Percentiles rank a stretch among this genome's conserved stretches.
These are phyloP conservation scores for Botrytis cinerea DNA, from an alignment of 2,329 filamentous ascomycete genomes.

Conservation along the genomic window DNA sequence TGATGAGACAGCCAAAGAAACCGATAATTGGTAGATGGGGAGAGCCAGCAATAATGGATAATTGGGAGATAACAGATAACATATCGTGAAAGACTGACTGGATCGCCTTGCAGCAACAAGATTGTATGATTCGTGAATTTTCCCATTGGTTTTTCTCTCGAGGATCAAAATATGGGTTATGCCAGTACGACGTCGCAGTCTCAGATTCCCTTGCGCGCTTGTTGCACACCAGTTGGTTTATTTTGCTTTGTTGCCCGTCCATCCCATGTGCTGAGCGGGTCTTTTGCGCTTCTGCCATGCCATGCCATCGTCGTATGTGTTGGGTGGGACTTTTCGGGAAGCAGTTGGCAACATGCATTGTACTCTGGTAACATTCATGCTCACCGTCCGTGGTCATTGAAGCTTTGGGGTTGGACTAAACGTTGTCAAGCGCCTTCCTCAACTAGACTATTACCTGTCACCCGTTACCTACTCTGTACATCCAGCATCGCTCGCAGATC, in stretches of 20 bases:
- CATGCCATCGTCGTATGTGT: neutral
- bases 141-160: conserved; percentile 2
- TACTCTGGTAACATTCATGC: neutral
- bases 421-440: conserved; percentile 14
- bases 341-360: conserved; percentile 1
- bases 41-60: too few relatives aligned
- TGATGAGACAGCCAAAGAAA: neutral
- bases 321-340: neutral
- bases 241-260: neutral
- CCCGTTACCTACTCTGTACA: neutral
- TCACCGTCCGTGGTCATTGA: neutral
- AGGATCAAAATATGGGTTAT: neutral
- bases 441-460: neutral
- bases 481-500: neutral
- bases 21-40: neutral
- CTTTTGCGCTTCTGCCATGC: conserved; percentile 30
- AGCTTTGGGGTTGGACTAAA: neutral
- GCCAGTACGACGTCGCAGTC: neutral
- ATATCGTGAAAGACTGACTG: conserved; percentile 8
- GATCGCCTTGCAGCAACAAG: neutral
- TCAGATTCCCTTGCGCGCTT: conserved; percentile 32
- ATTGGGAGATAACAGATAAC: neutral
- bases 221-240: conserved; percentile 26
- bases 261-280: neutral
- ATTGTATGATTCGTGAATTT: neutral